These are phyloP conservation scores for Backusella westeae DNA, from an alignment of 192 early-diverging fungal species.

Conservation along the genomic window DNA sequence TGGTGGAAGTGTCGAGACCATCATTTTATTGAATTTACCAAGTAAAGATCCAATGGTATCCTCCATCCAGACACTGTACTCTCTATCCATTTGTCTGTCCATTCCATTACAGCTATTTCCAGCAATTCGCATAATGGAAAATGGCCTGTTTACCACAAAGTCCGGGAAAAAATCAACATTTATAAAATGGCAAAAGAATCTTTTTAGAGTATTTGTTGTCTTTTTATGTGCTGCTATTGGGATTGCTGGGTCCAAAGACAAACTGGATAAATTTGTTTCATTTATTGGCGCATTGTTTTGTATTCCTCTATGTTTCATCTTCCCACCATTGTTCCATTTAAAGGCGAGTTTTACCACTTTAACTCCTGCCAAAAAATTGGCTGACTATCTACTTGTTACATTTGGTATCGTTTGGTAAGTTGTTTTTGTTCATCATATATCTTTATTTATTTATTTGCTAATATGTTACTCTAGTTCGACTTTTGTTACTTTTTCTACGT, in stretches of 20 bases:
- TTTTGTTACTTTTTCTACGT: too few species aligned
- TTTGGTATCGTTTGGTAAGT: too few species aligned
- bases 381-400: too few species aligned
- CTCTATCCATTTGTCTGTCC: slow-evolving; percentile 70
- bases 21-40: slow-evolving; percentile 72
- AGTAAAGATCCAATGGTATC: slow-evolving; percentile 48
- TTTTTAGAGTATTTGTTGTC: slow-evolving; percentile 54
- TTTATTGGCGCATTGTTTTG: background rate
- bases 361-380: background rate
- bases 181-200: slow-evolving; percentile 79
- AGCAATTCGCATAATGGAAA: slow-evolving; percentile 67
- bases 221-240: slow-evolving; percentile 57
- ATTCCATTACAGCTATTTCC: slow-evolving; percentile 77
- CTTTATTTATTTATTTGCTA: too few species aligned
- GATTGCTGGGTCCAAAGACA: background rate
- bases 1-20: slow-evolving; percentile 66
- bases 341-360: background rate
- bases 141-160: slow-evolving; percentile 51
- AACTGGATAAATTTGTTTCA: background rate
- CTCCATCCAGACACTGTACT: slow-evolving; percentile 69
- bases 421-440: too few species aligned
- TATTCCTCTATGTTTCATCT: background rate
- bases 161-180: slow-evolving; percentile 51
- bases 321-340: background rate
- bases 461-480: too few species aligned